Conservation (phyloP, 2,329 filamentous ascomycete species). For the Triangularia setosa region DNA sequence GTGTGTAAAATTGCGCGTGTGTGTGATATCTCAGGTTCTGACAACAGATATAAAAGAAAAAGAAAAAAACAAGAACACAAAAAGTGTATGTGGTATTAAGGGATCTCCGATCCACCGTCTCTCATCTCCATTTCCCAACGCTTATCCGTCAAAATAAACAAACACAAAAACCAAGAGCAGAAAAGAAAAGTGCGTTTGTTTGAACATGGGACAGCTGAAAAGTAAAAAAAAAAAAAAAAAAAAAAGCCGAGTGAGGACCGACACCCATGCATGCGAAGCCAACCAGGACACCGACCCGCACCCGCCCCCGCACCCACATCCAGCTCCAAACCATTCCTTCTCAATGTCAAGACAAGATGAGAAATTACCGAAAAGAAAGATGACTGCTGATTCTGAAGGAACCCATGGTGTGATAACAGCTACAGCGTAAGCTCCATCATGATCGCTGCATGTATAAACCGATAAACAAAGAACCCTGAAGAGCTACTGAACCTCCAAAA, state of each 20-base stretch:
- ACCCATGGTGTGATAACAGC: neutral
- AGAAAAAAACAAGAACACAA: conserved; percentile 3
- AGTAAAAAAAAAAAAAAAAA: neutral
- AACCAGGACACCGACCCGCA: conserved; percentile 17
- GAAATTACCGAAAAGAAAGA: neutral
- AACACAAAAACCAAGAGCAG: neutral
- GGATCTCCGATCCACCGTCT: neutral
- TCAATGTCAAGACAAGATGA: neutral
- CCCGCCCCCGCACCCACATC: conserved; percentile 8
- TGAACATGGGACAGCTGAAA: neutral
- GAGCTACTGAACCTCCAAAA: conserved; percentile 9
- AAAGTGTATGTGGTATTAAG: conserved; percentile 6
- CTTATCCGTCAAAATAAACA: neutral
- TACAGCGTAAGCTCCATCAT: neutral
- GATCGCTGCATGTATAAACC: neutral
- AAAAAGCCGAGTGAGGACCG: conserved; percentile 8
- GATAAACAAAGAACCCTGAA: conserved; percentile 1
- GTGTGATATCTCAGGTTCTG: neutral
- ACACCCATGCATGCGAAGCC: conserved; percentile 21
- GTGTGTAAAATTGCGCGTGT: neutral
- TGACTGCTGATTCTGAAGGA: neutral
- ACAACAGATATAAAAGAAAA: conserved; percentile 1
- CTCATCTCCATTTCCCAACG: neutral
- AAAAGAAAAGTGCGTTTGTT: neutral
- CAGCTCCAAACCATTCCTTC: conserved; percentile 17